A percentile compares a stretch with the other conserved stretches of the same genome.
These are phyloP conservation scores for Clavaria fumosa DNA, from an alignment of 768 basidiomycete species.

Conservation along the genomic window DNA sequence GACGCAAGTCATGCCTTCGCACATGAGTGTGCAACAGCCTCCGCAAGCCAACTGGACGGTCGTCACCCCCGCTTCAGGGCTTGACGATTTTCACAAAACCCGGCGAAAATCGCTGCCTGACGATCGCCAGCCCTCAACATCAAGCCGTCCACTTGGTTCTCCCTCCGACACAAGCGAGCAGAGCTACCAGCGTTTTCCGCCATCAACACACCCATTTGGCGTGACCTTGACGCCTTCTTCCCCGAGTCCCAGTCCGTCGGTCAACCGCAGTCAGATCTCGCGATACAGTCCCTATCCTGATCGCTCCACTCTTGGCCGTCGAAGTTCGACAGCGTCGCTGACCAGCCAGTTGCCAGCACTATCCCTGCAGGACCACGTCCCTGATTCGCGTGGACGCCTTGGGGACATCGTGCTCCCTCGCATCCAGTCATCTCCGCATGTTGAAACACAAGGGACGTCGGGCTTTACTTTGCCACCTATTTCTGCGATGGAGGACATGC, in stretches of 20 bases:
- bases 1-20: constrained; percentile 24
- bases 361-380: constrained; percentile 17
- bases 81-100: no score
- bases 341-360: constrained; percentile 23
- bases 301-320: no score
- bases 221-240: not conserved
- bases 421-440: constrained; percentile 19
- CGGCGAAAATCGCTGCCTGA: no score
- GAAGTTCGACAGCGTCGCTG: constrained; percentile 15
- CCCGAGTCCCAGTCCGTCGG: no score
- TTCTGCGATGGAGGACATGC: constrained; percentile 48
- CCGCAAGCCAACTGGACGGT: constrained; percentile 31
- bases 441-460: constrained; percentile 17
- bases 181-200: no score
- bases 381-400: constrained; percentile 2
- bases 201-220: not conserved
- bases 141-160: no score
- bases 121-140: no score
- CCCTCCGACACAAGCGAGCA: no score
- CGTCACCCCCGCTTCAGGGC: constrained; percentile 24
- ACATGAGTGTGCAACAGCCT: constrained; percentile 11
- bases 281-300: no score
- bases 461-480: constrained; percentile 52
- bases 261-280: no score
- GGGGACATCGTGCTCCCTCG: constrained; percentile 28